Conservation (phyloP, 805 yeast genomes). For the Saccharomycopsis schoenii region DNA sequence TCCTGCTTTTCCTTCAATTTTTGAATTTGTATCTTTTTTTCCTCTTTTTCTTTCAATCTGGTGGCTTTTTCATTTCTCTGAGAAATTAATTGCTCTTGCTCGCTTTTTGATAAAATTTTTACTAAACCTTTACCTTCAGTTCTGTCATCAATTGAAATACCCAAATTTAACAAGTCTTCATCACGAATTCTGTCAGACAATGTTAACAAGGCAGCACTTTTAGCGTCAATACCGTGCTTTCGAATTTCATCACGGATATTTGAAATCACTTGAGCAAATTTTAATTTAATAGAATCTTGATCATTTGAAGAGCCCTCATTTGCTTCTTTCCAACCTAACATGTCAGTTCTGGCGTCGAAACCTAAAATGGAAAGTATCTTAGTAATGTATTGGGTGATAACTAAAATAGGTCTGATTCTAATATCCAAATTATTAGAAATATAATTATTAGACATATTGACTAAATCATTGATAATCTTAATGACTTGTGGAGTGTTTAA, state of each 20-base stretch:
- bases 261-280: slow-evolving; percentile 70
- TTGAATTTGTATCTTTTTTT: slow-evolving; percentile 48
- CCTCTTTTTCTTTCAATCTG: slow-evolving; percentile 44
- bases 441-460: slow-evolving; percentile 64
- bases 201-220: slow-evolving; percentile 46
- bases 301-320: slow-evolving; percentile 19
- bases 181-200: slow-evolving; percentile 70
- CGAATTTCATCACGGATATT: slow-evolving; percentile 79
- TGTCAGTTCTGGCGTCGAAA: slow-evolving; percentile 57
- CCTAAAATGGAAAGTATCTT: slow-evolving; percentile 67
- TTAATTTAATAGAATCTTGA: slow-evolving; percentile 63
- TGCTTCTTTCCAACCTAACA: slow-evolving; percentile 68
- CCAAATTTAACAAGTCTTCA: slow-evolving; percentile 58
- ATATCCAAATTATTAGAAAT: slow-evolving; percentile 44
- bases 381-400: slow-evolving; percentile 59
- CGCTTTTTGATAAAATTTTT: slow-evolving; percentile 65
- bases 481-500: slow-evolving; percentile 71
- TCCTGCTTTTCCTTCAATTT: slow-evolving; percentile 54
- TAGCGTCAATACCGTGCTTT: slow-evolving; percentile 52
- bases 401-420: slow-evolving; percentile 56
- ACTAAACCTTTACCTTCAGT: slow-evolving; percentile 63
- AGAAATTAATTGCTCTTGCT: slow-evolving; percentile 50
- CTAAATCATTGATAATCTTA: slow-evolving; percentile 54
- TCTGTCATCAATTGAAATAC: slow-evolving; percentile 85
- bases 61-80: slow-evolving; percentile 34